Evolutionary conservation across 208 protist genomes (phyloP).

Genomic region (Trypanosoma congolense): DNA sequence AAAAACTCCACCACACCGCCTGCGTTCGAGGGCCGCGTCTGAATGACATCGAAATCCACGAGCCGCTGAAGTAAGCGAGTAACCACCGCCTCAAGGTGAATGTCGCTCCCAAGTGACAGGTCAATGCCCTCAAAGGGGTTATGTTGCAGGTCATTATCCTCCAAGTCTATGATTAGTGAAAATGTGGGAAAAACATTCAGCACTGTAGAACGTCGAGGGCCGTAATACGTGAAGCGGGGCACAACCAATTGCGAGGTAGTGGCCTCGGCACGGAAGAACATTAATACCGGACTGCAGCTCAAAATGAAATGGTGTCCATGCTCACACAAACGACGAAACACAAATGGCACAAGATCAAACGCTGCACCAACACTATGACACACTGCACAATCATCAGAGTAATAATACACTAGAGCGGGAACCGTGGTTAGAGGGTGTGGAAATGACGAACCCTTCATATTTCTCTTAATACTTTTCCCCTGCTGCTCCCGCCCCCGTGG

Average conservation of each 20-base stretch:
- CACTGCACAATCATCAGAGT: slow-evolving; percentile 24
- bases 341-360: slow-evolving; percentile 52
- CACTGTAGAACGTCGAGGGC: background rate
- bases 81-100: slow-evolving; percentile 8
- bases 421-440: slow-evolving; percentile 28
- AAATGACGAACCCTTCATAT: slow-evolving; percentile 17
- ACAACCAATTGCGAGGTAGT: slow-evolving; percentile 15
- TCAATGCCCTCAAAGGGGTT: slow-evolving; percentile 1
- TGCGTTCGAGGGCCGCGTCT: background rate
- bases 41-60: slow-evolving; percentile 13
- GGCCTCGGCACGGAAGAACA: slow-evolving; percentile 37
- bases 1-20: background rate
- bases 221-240: slow-evolving; percentile 31
- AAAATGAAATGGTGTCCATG: slow-evolving; percentile 34
- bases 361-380: slow-evolving; percentile 33
- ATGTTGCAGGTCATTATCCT: too few species aligned
- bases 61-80: slow-evolving; percentile 15
- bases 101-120: background rate
- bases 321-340: slow-evolving; percentile 49
- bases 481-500: too few species aligned
- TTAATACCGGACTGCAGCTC: slow-evolving; percentile 58
- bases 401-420: slow-evolving; percentile 38
- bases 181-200: background rate
- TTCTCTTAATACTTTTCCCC: too few species aligned
- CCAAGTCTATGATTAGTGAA: slow-evolving; percentile 7